Conservation (phyloP, 805 yeast species). For the Blastobotrys terrestris region DNA sequence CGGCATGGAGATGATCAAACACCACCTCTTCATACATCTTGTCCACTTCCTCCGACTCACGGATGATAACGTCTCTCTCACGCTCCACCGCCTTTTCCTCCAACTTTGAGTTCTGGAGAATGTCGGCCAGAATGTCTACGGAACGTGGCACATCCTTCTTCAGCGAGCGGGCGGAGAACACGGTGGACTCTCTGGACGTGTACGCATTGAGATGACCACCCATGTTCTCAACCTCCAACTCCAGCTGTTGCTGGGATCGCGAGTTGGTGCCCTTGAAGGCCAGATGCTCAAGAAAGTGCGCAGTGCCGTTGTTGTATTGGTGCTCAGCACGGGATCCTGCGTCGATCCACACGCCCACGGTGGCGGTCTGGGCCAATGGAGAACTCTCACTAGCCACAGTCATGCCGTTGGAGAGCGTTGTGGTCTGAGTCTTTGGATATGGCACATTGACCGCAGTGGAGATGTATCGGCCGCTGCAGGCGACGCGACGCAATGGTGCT, state of each 20-base stretch:
- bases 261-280: conserved; percentile 90
- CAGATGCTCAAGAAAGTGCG: conserved; percentile 93
- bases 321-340: conserved; percentile 98
- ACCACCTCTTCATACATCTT: conserved; percentile 98
- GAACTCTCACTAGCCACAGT: conserved; percentile 88
- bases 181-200: conserved; percentile 96
- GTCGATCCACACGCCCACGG: conserved; percentile 97
- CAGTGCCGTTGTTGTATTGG: conserved; percentile 81
- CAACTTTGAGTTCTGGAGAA: conserved; percentile 76
- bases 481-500: neutral
- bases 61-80: conserved; percentile 91
- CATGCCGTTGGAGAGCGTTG: conserved; percentile 81
- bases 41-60: conserved; percentile 97
- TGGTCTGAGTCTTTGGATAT: conserved; percentile 50
- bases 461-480: neutral
- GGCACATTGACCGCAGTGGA: conserved; percentile 7
- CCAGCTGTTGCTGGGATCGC: conserved; percentile 76
- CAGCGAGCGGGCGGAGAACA: conserved; percentile 87
- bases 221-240: conserved; percentile 88
- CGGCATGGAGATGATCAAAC: conserved; percentile 92
- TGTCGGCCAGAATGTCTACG: conserved; percentile 83
- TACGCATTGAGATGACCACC: conserved; percentile 99
- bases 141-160: conserved; percentile 75
- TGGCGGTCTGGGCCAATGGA: conserved; percentile 88
- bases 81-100: conserved; percentile 84